Evolutionary conservation across 495 filamentous ascomycete species (phyloP), one percentile per base, ranked within the genome.

Genomic region (Podospora conica): DNA sequence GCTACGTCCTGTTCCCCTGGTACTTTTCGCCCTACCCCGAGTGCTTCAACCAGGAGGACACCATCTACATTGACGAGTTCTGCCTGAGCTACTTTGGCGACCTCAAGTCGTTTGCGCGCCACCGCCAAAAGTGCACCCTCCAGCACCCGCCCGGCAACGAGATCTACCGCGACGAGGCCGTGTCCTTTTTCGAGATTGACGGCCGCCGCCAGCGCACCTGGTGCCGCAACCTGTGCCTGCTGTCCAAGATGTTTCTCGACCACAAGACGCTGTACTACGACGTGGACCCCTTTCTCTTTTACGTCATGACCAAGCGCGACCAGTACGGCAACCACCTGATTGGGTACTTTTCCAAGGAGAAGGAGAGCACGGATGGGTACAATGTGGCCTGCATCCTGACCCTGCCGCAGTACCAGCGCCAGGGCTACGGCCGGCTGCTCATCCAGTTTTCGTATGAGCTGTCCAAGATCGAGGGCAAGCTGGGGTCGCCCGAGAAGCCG

Each of bases 191-290:
- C 71, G 95, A 98, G 77, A 96, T 98, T 66, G 95, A 98, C 72
- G 95, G 95, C 5, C 86, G 93, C 18, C 84, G 95, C n/a, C 95
- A 98, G 72, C 85, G 94, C 11, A 96, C 91, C 3, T 98, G 93
- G 93, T 98, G 96, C 68, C 91, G 95, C 6, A 98, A 98, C 69
- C 83, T 98, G 23, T 98, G 95, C 76, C 82, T 98, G 0, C 83
- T 98, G 6, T 92, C 87, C 65, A 98, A 98, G 74, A 89, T 97
- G 74, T 98, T 98, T 79, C 87, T 98, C 25, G 95, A 98, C 71
- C 95, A 98, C 81, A 98, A 98, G 77, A 98, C 95, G 9, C 89
- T 98, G n/a, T 98, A 97, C 83, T 98, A 98, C 79, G 95, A 98
- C 71, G 95, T 98, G 61, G 95, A 98, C 73, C 95, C 95, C 9